These are phyloP conservation scores for Epichloe sylvatica DNA, from an alignment of 2,329 filamentous ascomycete genomes.

Conservation along the genomic window DNA sequence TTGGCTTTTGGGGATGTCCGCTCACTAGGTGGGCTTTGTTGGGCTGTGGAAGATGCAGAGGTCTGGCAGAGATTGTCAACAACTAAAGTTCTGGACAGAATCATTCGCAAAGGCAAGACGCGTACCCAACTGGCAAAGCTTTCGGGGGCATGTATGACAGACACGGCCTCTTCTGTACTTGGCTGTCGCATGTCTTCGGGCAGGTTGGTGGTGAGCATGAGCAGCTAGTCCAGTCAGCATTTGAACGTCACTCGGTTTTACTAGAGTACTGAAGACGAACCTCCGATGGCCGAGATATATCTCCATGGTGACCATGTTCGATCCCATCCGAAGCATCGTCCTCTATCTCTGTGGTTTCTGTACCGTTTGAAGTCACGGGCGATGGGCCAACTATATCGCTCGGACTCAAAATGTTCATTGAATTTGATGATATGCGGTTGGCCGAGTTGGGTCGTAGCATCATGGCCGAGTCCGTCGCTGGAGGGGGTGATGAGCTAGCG, in stretches of 20 bases:
- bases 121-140: slow-evolving; percentile 70
- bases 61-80: slow-evolving; percentile 19
- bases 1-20: slow-evolving; percentile 25
- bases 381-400: slow-evolving; percentile 66
- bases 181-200: slow-evolving; percentile 42
- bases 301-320: slow-evolving; percentile 16
- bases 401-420: slow-evolving; percentile 45
- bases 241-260: background rate
- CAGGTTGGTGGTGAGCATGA: slow-evolving; percentile 43
- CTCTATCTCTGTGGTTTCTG: slow-evolving; percentile 71
- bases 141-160: slow-evolving; percentile 80
- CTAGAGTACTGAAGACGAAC: slow-evolving; percentile 9
- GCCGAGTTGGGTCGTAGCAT: slow-evolving; percentile 41
- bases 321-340: slow-evolving; percentile 56
- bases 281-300: slow-evolving; percentile 16
- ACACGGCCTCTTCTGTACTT: slow-evolving; percentile 65
- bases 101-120: slow-evolving; percentile 1
- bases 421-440: slow-evolving; percentile 33
- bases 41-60: slow-evolving; percentile 25
- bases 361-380: slow-evolving; percentile 74
- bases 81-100: background rate
- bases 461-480: slow-evolving; percentile 28
- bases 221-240: slow-evolving; percentile 23
- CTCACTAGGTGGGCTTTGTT: slow-evolving; percentile 21
- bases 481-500: slow-evolving; percentile 23